Evolutionary conservation across 208 protist genomes (phyloP), one percentile per base, ranked within the genome.

Genomic region (Leishmania braziliensis): DNA sequence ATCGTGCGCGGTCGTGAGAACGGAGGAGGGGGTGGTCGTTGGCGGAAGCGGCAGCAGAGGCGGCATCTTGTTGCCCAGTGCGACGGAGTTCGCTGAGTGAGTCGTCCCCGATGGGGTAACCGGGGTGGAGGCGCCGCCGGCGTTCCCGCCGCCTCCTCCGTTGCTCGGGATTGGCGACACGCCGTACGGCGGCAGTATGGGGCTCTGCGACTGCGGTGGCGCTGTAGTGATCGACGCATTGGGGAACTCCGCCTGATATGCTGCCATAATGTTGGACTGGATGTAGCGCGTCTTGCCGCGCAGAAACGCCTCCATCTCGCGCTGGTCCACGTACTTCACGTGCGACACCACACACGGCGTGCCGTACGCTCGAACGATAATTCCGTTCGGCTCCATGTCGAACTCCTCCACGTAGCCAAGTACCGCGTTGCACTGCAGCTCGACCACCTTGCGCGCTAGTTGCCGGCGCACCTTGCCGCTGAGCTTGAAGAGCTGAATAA

Each of bases 361-460:
- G n/a, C 95, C 95, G 83, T 97, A 98, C 2, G 94, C 95, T 16
- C 95, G 91, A 26, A 97, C 93, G 76, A 98, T 94, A 85, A 98
- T 97, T 60, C 94, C 91, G 77, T 92, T 94, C 18, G 88, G 84
- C 84, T 98, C 95, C 82, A 98, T 95, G 79, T 98, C 95, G 78
- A 96, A 98, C 80, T 91, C 86, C 80, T 98, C 93, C 73, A 89
- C 87, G 85, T 96, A 97, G n/a, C 95, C 95, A 46, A 98, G 81
- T 39, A 98, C 93, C 16, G 93, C 94, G 74, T 98, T 98, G 86
- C 95, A 98, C 26, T 92, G 89, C 77, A 96, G 88, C 77, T 97
- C 95, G 18, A 98, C 89, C 43, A 96, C 93, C 79, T 98, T 98
- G 74, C 92, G 93, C 53, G 94, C 88, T 43, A 98, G 88, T 86